phyloP scores from a whole-genome alignment of 176 grass and related monocot species.

The Typha latifolia region DNA sequence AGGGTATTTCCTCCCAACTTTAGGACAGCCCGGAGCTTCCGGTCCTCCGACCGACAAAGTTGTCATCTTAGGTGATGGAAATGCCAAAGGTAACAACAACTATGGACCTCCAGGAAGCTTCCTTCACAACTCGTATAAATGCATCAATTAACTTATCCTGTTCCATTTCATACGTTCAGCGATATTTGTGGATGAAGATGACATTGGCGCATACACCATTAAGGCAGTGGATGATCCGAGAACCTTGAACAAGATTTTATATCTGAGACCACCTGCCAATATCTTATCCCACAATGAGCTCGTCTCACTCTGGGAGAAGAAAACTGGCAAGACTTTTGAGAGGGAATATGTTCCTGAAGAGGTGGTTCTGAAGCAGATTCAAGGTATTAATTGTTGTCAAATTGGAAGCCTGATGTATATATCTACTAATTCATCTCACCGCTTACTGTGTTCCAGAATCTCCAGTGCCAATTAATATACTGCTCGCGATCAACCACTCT shows the following conservation, averaged over 20 bases:
- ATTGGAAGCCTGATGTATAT: neutral
- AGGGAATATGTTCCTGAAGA: conserved; percentile 29
- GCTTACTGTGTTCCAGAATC: conserved; percentile 20
- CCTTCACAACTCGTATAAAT: too few relatives aligned
- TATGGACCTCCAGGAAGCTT: neutral
- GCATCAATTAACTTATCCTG: neutral
- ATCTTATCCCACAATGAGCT: conserved; percentile 45
- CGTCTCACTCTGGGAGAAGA: conserved; percentile 42
- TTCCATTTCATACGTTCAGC: conserved; percentile 4
- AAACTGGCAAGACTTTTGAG: conserved; percentile 35
- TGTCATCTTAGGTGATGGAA: conserved; percentile 40
- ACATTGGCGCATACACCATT: conserved; percentile 38
- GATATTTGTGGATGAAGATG: conserved; percentile 35
- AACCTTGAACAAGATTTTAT: conserved; percentile 33
- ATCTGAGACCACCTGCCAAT: conserved; percentile 29
- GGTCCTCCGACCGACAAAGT: conserved; percentile 28
- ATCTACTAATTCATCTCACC: neutral
- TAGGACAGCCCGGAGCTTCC: conserved; percentile 16
- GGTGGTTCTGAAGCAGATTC: conserved; percentile 25
- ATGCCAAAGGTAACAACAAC: conserved; percentile 17
- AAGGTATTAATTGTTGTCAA: conserved; percentile 11
- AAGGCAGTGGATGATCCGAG: conserved; percentile 43
- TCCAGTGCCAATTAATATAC: conserved; percentile 23
- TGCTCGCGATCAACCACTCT: conserved; percentile 35
- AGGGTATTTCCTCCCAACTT: conserved; percentile 19